Evolutionary conservation across 768 basidiomycete species (phyloP).

Genomic region (Lepiota subincarnata): DNA sequence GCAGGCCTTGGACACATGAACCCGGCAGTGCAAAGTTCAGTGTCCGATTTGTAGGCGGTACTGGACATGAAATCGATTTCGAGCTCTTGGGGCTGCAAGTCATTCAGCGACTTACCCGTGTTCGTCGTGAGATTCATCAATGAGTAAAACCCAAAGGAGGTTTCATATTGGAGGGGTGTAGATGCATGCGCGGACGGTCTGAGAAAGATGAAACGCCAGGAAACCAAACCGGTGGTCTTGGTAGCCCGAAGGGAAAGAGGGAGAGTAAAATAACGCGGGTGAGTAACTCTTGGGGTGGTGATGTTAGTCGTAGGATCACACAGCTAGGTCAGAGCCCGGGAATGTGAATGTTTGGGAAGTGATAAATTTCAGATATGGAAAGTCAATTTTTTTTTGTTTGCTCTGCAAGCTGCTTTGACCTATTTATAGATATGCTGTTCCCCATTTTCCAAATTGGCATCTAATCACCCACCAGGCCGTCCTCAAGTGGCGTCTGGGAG

Average conservation of each 20-base stretch:
- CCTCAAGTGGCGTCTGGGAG: background rate
- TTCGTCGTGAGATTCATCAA: conserved; percentile 1
- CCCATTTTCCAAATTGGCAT: background rate
- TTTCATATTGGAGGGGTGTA: background rate
- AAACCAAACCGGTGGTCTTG: background rate
- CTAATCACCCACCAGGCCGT: background rate
- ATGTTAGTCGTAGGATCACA: background rate
- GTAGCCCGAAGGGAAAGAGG: background rate
- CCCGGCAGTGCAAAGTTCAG: background rate
- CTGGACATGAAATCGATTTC: background rate
- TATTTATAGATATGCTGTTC: conserved; percentile 4
- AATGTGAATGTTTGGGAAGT: background rate
- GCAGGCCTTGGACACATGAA: background rate
- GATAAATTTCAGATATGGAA: conserved; percentile 7
- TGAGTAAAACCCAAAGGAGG: background rate
- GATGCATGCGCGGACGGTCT: background rate
- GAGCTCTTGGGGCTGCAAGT: background rate
- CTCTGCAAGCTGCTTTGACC: background rate
- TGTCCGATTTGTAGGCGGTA: background rate
- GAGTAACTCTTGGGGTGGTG: background rate
- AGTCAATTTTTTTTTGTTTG: background rate
- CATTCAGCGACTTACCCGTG: background rate
- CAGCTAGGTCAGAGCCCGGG: background rate
- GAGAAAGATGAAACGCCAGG: background rate
- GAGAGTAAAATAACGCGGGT: background rate